Base-by-base conservation (phyloP, 2,329 filamentous ascomycete species). In the Pleurostoma richardsiae region DNA sequence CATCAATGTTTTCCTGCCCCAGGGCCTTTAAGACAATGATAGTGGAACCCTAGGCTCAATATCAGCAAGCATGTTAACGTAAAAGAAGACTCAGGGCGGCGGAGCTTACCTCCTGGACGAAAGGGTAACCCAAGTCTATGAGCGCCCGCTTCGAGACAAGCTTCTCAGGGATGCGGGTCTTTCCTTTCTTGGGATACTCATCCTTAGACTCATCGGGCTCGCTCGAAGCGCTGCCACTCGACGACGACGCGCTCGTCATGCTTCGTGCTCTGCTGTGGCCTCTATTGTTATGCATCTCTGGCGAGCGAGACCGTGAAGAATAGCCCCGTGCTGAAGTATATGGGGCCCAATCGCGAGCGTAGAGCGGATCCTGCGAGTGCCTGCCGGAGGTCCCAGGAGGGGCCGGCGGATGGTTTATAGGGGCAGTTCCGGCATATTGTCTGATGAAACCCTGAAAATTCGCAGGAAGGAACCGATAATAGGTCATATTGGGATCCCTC, bases 1-100 rank as follows among this genome's bases (percentile, higher is more conserved):
- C 87, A 56, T 96, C 90, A 53, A 96, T 96, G 57, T 95, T 89
- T 19, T 92, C 82, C 56, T 95, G 90, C 10, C 88, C 87, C 5
- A 96, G 76, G 8, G 91, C 90, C 59, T 88, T 85, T 56, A 86
- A 83, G 38, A 96, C 83, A 45, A 96, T 80, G 56, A 92, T 82
- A 27, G 85, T 86, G 55, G 86, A 85, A 39, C 86, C 88, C 87
- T 94, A 53, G 82, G 53, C 36, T 36, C 48, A 36, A 44, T 57
- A 53, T 77, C 50, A 71, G 68, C 38, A 36, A 36, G 48, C 45
- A 41, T 10, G 30, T 6, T 10, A 26, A 8, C 5, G 19, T 29
- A 19, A 4, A 5, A 6, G 28, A 10, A 46, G 8, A 8, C n/a
- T 36, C 8, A 36, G 8, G 33, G 8, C n/a, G 5, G 1, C 5